Conservation (phyloP, 2,329 filamentous ascomycete species). For the Zalaria sp. region DNA sequence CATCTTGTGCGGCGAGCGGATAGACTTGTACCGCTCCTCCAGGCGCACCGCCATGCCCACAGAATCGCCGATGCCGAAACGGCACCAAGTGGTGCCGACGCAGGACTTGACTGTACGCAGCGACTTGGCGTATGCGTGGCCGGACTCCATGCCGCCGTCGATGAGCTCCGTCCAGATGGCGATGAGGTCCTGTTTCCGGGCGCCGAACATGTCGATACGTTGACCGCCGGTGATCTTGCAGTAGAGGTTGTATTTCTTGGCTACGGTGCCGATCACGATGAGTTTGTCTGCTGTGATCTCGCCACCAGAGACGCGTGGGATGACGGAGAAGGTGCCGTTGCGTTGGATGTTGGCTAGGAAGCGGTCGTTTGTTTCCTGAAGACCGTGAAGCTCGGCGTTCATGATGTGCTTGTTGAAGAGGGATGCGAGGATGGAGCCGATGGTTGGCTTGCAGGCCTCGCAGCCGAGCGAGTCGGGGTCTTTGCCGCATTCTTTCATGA, state of each 20-base stretch:
- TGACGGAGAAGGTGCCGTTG: conserved; percentile 80
- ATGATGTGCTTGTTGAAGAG: conserved; percentile 77
- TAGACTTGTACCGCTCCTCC: conserved; percentile 84
- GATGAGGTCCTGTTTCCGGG: conserved; percentile 71
- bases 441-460: conserved; percentile 72
- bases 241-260: conserved; percentile 68
- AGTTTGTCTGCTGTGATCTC: conserved; percentile 82
- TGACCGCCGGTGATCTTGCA: conserved; percentile 89
- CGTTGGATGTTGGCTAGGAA: conserved; percentile 84
- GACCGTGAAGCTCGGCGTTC: conserved; percentile 52
- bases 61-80: conserved; percentile 77
- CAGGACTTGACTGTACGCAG: conserved; percentile 84
- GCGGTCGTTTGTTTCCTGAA: conserved; percentile 84
- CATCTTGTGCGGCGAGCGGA: conserved; percentile 79
- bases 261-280: conserved; percentile 69
- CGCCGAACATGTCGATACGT: conserved; percentile 86
- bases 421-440: conserved; percentile 68
- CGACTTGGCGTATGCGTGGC: conserved; percentile 82
- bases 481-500: conserved; percentile 67
- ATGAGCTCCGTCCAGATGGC: conserved; percentile 71
- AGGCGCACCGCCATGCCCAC: conserved; percentile 80
- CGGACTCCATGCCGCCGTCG: conserved; percentile 76
- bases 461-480: conserved; percentile 63
- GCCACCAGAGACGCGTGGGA: conserved; percentile 69
- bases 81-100: conserved; percentile 82